Conservation (phyloP, 495 filamentous ascomycete species). For the Trichoderma gamsii region DNA sequence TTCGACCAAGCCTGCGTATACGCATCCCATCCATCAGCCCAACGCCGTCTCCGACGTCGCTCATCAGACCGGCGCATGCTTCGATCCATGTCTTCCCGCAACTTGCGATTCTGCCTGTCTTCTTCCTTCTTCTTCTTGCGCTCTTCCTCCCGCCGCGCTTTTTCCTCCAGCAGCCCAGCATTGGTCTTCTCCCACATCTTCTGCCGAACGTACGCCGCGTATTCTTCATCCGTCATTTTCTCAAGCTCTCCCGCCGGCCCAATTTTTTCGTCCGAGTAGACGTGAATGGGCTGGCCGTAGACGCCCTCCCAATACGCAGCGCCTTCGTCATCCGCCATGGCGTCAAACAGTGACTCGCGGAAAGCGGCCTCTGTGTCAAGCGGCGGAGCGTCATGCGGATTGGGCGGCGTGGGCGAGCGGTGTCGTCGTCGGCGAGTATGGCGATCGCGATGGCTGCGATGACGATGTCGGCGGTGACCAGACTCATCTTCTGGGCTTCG, state of each 20-base stretch:
- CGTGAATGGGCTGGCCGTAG: slow-evolving; percentile 81
- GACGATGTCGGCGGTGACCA: slow-evolving; percentile 22
- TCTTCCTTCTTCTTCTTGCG: slow-evolving; percentile 34
- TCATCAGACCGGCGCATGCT: slow-evolving; percentile 45
- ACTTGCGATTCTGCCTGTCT: slow-evolving; percentile 43
- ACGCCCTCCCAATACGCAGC: slow-evolving; percentile 91
- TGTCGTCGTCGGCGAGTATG: slow-evolving; percentile 21
- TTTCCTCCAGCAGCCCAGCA: slow-evolving; percentile 53
- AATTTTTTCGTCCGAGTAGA: slow-evolving; percentile 25
- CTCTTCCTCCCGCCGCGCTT: slow-evolving; percentile 38
- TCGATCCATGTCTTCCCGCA: slow-evolving; percentile 42
- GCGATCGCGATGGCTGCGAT: slow-evolving; percentile 11
- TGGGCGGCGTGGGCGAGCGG: slow-evolving; percentile 28
- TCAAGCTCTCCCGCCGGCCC: slow-evolving; percentile 57
- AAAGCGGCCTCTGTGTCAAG: slow-evolving; percentile 68
- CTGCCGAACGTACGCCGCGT: slow-evolving; percentile 71
- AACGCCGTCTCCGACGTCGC: slow-evolving; percentile 31
- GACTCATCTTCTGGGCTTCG: neutral
- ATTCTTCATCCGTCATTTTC: slow-evolving; percentile 86
- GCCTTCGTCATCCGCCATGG: slow-evolving; percentile 97
- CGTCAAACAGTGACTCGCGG: slow-evolving; percentile 94
- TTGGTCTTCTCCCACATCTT: slow-evolving; percentile 93
- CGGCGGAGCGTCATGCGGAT: slow-evolving; percentile 48
- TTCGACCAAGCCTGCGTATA: slow-evolving; percentile 58
- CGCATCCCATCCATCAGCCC: slow-evolving; percentile 50